These are phyloP conservation scores for Verbena officinalis DNA, from an alignment of 257 asterid genomes.

Conservation along the genomic window DNA sequence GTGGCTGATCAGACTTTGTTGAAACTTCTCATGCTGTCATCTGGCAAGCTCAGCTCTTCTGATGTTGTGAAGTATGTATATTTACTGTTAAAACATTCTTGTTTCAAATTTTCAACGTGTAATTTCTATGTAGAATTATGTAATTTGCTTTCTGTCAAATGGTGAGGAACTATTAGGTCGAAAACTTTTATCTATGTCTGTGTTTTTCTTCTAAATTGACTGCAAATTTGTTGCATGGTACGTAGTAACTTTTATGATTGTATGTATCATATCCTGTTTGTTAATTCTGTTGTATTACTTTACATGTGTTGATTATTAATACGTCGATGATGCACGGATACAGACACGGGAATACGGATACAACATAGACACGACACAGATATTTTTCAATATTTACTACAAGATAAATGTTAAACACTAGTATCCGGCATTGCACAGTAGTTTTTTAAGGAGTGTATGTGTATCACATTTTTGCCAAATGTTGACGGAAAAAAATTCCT, in stretches of 20 bases:
- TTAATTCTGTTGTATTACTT: no score
- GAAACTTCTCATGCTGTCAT: neutral
- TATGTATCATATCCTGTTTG: no score
- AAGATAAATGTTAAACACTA: no score
- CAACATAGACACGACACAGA: no score
- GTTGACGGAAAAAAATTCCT: no score
- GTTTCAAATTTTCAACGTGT: neutral
- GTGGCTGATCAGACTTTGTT: constrained; percentile 19
- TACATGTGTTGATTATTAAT: no score
- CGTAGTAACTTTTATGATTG: no score
- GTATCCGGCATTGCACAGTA: no score
- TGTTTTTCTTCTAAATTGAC: neutral
- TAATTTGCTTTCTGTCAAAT: neutral
- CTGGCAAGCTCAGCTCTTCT: neutral
- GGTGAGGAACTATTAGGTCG: neutral
- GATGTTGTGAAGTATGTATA: constrained; percentile 2
- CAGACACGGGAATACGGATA: no score
- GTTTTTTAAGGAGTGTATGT: no score
- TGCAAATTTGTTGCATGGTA: neutral
- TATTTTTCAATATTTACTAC: no score
- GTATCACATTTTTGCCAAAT: neutral
- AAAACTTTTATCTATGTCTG: neutral
- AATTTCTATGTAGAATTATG: neutral
- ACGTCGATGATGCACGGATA: no score
- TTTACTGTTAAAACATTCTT: constrained; percentile 2